Base-by-base conservation (phyloP, 2,329 filamentous ascomycete species). In the Beauveria asiatica region DNA sequence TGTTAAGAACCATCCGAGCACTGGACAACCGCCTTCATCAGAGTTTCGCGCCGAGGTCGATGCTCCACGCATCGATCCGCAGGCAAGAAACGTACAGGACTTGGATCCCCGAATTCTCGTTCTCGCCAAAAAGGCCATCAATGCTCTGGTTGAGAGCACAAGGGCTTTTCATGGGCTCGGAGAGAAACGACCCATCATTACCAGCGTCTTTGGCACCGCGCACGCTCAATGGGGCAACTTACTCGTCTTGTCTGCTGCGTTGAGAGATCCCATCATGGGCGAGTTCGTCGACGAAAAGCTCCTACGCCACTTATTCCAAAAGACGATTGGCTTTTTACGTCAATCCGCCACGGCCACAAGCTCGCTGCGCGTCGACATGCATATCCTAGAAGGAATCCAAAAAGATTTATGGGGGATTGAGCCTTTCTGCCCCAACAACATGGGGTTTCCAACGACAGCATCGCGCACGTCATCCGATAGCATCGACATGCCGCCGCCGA, bases 171-270 rank as follows among this genome's bases (percentile, higher is more conserved):
- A 88, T 64, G 78, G 79, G 2, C 79, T 89, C 27, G 78, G 83
- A 17, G 74, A 76, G n/a, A 74, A 82, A 63, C 83, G 91, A 33
- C 84, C 89, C 9, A 87, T 97, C 56, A 86, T 97, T 59, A 97
- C 93, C n/a, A 97, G 97, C 67, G 87, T 96, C 25, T 96, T 96
- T 74, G 92, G 93, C 57, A 97, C 93, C 19, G 89, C 92, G 63
- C 93, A 97, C 79, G 92, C 93, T 6, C 94, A 99, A 90, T 99
- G 95, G 78, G 93, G 94, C 61, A 97, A 97, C 70, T 84, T 97
- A 68, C 79, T 97, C 53, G 90, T 95, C n/a, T 83, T 99, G 3
- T 85, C 90, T 27, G 92, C 93, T 1, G 89, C 88, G 3, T 92
- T 85, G 73, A 83, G 81, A 63, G 89, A 93, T 51, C 80, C 78